phyloP scores from a whole-genome alignment of 1,139 yeast species.

The Eremothecium gossypii region DNA sequence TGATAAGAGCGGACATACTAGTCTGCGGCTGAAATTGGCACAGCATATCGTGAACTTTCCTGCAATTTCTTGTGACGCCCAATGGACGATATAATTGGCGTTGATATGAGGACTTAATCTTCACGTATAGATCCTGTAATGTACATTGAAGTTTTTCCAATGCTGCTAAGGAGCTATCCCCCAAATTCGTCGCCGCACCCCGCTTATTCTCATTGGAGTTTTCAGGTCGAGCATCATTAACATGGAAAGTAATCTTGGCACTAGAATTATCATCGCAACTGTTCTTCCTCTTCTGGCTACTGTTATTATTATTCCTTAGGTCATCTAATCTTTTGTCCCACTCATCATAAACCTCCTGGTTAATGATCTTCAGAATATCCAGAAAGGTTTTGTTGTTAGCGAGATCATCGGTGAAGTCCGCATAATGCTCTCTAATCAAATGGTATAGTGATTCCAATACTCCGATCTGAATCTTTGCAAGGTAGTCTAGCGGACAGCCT shows the following conservation, averaged over 20 bases:
- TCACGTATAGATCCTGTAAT: constrained; percentile 53
- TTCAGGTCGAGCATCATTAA: too few species aligned
- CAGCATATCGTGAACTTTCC: constrained; percentile 15
- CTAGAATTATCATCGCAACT: too few species aligned
- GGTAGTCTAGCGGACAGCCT: constrained; percentile 36
- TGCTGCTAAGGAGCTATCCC: constrained; percentile 17
- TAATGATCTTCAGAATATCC: constrained; percentile 58
- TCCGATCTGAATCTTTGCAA: constrained; percentile 70
- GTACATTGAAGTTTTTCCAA: constrained; percentile 35
- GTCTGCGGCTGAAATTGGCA: constrained; percentile 15
- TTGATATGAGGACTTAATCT: constrained; percentile 62
- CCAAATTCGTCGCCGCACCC: constrained; percentile 18
- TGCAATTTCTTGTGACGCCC: constrained; percentile 27
- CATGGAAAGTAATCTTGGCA: too few species aligned
- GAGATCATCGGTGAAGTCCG: constrained; percentile 66
- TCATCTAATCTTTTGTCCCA: constrained; percentile 46
- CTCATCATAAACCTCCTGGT: constrained; percentile 54
- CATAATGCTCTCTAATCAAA: constrained; percentile 63
- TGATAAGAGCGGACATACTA: constrained; percentile 13
- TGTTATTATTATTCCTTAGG: constrained; percentile 1
- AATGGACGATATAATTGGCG: constrained; percentile 74
- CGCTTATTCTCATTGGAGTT: neutral
- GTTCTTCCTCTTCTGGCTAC: constrained; percentile 6
- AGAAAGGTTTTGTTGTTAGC: constrained; percentile 53
- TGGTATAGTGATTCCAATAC: constrained; percentile 68